Base-by-base conservation (phyloP, 176 grass and related monocot species). In the Leersia perrieri region DNA sequence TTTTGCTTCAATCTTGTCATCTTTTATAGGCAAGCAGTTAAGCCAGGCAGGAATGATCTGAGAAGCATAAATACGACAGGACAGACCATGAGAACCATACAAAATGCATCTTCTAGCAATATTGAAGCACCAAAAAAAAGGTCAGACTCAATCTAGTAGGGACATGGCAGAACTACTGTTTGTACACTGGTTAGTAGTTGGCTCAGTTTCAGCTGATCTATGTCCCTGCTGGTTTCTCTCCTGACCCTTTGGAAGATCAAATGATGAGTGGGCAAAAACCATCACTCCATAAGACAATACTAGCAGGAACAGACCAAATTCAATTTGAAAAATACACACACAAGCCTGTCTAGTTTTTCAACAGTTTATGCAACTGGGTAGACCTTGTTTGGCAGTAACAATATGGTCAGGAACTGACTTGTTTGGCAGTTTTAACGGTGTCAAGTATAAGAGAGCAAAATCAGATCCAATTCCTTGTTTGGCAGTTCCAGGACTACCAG, bases 1-100 rank as follows among this genome's bases (percentile, higher is more conserved):
- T 88, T 99, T 99, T 63, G 97, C 97, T 80, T 99, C 97, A 67
- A 99, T 92, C 80, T 95, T 91, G 87, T 99, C 97, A 83, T 89
- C 88, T 84, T 99, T 99, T 74, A 99, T 88, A 27, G 97, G 97
- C 68, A 99, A 87, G 83, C 97, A 95, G 41, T 83, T 74, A 75
- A 99, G 81, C 97, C 97, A 99, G 41, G 79, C 89, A 72, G 97
- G 93, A 66, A 99, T n/a, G 72, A 99, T 87, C 97, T 99, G 77
- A 70, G 20, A 63, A 82, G 12, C 51, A 72, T 64, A 55, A 42
- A 38, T 32, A 58, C 15, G n/a, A 73, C 73, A 73, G 29, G 80
- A n/a, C n/a, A n/a, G n/a, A n/a, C n/a, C n/a, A 47, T 68, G 64
- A 65, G n/a, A 33, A 83, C 49, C 31, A 57, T 63, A 18, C 18